Evolutionary conservation across 345 rosid genomes (phyloP).

Genomic region (Mercurialis annua): DNA sequence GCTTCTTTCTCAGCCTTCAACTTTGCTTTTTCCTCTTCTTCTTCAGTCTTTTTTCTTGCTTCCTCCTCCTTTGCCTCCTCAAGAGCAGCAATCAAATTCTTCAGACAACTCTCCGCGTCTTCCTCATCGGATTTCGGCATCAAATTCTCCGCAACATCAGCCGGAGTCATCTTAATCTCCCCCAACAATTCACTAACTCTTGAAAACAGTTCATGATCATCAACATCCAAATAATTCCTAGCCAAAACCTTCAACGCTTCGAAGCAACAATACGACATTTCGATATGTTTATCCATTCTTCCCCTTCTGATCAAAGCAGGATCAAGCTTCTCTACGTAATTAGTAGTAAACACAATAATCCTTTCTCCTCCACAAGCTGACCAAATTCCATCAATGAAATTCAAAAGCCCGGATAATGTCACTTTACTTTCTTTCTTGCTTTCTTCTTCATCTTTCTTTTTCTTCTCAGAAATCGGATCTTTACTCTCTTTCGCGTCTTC

Average conservation of each 20-base stretch:
- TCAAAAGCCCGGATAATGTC: conserved; percentile 11
- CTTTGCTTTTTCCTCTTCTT: conserved; percentile 3
- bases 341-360: conserved; percentile 19
- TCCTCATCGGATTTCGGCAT: conserved; percentile 11
- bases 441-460: not conserved
- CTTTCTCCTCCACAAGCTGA: conserved; percentile 21
- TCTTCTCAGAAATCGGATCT: conserved; percentile 12
- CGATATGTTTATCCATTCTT: conserved; percentile 18
- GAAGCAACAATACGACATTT: conserved; percentile 14
- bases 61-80: conserved; percentile 10
- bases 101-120: conserved; percentile 4
- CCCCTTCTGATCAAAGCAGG: conserved; percentile 22
- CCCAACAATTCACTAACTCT: conserved; percentile 8
- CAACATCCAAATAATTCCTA: conserved; percentile 5
- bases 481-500: not conserved
- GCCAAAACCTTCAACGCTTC: conserved; percentile 19
- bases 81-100: conserved; percentile 11
- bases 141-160: conserved; percentile 18
- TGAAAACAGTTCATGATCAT: conserved; percentile 1
- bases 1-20: not conserved
- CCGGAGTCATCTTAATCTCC: conserved; percentile 14
- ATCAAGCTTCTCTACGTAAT: conserved; percentile 21
- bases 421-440: not conserved
- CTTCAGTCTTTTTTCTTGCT: not conserved
- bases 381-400: conserved; percentile 21